Base-by-base conservation (phyloP, 805 yeast genomes). In the Groenewaldozyma salmanticensis region DNA sequence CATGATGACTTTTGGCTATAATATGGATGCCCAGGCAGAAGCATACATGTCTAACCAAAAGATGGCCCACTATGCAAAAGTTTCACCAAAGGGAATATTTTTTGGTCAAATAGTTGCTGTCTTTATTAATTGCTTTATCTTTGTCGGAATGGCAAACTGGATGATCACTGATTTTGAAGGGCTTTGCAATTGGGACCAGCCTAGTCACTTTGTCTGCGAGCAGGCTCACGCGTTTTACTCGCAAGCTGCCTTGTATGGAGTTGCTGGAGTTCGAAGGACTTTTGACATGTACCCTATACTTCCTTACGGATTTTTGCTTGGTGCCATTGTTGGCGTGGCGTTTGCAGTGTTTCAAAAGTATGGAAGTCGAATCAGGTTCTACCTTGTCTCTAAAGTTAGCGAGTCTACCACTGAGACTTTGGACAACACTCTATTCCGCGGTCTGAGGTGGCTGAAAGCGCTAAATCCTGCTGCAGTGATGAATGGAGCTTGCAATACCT, bases 11-110 rank as follows among this genome's bases (percentile, higher is more conserved):
- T 57, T 67, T 36, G 55, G 54, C n/a, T 45, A 42, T 33, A 52
- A 51, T 67, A 48, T 77, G 46, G 79, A 75, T 52, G 71, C 72
- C 22, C 83, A 77, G 58, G 81, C 84, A 9, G 75, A 77, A 44
- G 71, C 65, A 52, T 79, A 72, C 55, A 71, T 76, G 38, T 68
- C 73, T 52, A 74, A 74, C 51, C 68, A 66, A 50, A 75, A 74
- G 52, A 58, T 69, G 62, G 79, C 56, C 13, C 70, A 65, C 50
- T 66, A 66, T 48, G 57, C 62, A 21, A 64, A 62, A 34, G 46
- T 67, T 13, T 65, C 71, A 5, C 71, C 71, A 22, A 58, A 68
- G 31, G 61, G 69, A 4, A 47, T 62, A 33, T 67, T 65, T 53
- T 50, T 68, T 16, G 60, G 53, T 3, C 67, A 63, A 42, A 54